Base-by-base conservation (phyloP, 208 protist genomes). In the Leishmania aethiopica region DNA sequence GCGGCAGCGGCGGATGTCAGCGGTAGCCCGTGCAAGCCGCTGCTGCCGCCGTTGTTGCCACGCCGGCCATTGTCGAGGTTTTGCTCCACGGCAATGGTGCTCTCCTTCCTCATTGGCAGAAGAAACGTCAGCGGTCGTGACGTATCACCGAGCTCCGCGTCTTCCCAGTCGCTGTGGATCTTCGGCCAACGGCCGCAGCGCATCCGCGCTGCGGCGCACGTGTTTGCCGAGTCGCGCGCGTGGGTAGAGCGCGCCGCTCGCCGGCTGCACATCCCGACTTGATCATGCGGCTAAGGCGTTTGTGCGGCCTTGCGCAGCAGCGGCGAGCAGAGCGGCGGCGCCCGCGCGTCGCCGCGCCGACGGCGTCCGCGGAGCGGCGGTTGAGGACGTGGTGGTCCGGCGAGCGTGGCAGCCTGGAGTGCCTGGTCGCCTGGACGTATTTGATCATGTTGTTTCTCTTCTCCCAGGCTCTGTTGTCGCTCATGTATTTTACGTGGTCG, bases 401-500 rank as follows among this genome's bases (percentile, higher is more conserved):
- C 40, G 5, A 53, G 17, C 25, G 55, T 10, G 5, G 3, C 57
- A 51, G 72, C 42, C 40, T 70, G 10, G 59, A 70, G 25, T 40
- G 49, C 28, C 35, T 57, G 2, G 17, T 83, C 32, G 51, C 42
- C 35, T 42, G 35, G 72, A 13, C 66, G 35, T 83, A 83, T 40
- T 47, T 83, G 3, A 8, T 79, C 28, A 69, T 83, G 64, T 73
- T 83, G 3, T 49, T 83, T 13, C 55, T 59, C 42, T 79, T 83
- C 66, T 28, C 28, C 3, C 67, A 74, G 28, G 74, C 67, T 28
- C 64, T 83, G 35, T 8, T 42, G 32, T 60, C 74, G 22, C 74
- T 79, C 51, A 22, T 83, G 74, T 83, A 83, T 64, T 83, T 83
- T 22, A 79, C 80, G 1, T 78, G 80, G 74, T 60, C 59, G 73